A percentile compares a stretch with the other conserved stretches of the same genome.
phyloP scores from a whole-genome alignment of 441 rosid genomes.

The Kokia cookei region DNA sequence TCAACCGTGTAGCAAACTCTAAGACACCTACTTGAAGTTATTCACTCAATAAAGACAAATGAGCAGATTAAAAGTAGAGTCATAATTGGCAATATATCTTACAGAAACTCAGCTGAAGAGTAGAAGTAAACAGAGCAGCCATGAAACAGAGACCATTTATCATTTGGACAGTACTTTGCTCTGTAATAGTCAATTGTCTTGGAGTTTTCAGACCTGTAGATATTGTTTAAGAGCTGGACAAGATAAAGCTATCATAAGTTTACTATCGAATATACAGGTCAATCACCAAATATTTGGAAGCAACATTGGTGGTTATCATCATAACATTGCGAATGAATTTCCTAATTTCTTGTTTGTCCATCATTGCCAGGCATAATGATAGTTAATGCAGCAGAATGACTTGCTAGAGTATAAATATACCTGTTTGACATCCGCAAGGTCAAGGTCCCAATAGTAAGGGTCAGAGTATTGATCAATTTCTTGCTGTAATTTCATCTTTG shows the following conservation, averaged over 20 bases:
- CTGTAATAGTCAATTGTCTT: constrained; percentile 42
- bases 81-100: constrained; percentile 23
- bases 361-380: background rate
- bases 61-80: constrained; percentile 5
- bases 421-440: constrained; percentile 72
- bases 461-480: constrained; percentile 89
- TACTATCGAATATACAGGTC: background rate
- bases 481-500: constrained; percentile 71
- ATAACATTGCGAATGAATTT: background rate
- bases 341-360: background rate
- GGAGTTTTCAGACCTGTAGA: constrained; percentile 44
- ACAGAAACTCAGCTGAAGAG: constrained; percentile 36
- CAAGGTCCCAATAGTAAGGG: constrained; percentile 76
- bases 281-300: background rate
- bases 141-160: constrained; percentile 63
- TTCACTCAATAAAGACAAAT: background rate
- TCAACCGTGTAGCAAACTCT: constrained; percentile 3
- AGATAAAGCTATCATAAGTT: background rate
- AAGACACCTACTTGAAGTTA: background rate
- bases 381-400: background rate
- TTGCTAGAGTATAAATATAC: constrained; percentile 24
- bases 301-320: background rate
- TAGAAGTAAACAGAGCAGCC: constrained; percentile 67
- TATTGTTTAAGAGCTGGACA: constrained; percentile 71
- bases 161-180: constrained; percentile 65